Base-by-base conservation (phyloP, 768 basidiomycete genomes). In the Tylopilus felleus region DNA sequence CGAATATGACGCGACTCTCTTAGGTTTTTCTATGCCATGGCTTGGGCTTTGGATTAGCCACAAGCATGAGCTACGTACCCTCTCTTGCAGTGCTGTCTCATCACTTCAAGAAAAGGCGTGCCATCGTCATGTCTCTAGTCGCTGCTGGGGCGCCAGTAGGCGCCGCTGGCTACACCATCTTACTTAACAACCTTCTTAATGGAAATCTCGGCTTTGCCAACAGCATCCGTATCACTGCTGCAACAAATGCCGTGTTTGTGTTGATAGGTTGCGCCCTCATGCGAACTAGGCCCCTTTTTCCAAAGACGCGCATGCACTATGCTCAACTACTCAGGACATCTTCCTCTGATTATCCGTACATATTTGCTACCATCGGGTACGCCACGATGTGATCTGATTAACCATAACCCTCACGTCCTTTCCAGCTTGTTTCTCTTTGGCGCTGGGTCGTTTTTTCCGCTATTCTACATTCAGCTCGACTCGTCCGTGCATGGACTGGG, bases 401-500 rank as follows among this genome's bases (percentile, higher is more conserved):
- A 12, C 19, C 21, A 35, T 14, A 8, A 17, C 14, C 14, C 45
- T 62, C 33, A 59, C 27, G 19, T 12, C 33, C 16, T 25, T 23
- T 42, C 23, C 8, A 65, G 64, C 5, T 8, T 57, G 14, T 51
- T 65, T 35, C 43, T 65, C 25, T 61, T 51, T 47, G 64, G 57
- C 10, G 64, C 65, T n/a, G 64, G 64, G 3, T 47, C 60, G 4
- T 62, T 60, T 38, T 60, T 57, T 3, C 59, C 59, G 5, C 41
- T 80, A 33, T 83, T 82, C 64, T 85, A 80, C 60, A 67, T 85
- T 17, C 84, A 85, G 53, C 69, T 84, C 14, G 76, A 81, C 49
- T 76, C 83, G 8, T 73, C 78, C 29, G 71, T 73, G 51, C 78
- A 80, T 52, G 77, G 77, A 2, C 66, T 82, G 28, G 65, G 71